Evolutionary conservation across 225 moss, liverwort and hornwort genomes (phyloP).

Genomic region (Physcomitrellopsis africana): DNA sequence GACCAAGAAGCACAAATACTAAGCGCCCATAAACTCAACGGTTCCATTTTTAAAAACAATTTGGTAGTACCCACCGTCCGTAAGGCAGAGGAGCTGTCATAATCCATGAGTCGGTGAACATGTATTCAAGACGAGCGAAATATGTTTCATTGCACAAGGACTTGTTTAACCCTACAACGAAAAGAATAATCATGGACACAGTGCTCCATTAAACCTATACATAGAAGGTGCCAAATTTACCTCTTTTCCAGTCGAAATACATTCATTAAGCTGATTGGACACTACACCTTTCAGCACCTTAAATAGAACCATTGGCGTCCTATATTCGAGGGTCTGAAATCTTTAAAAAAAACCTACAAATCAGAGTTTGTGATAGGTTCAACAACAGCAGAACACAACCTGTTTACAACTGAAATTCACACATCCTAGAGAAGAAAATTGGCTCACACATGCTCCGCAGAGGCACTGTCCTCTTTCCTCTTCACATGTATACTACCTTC

Average conservation of each 20-base stretch:
- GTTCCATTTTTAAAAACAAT: background rate
- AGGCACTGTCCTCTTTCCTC: conserved; percentile 92
- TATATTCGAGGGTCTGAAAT: conserved; percentile 79
- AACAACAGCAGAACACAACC: background rate
- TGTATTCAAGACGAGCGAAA: background rate
- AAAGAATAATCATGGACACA: background rate
- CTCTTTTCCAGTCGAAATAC: conserved; percentile 96
- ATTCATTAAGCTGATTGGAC: conserved; percentile 84
- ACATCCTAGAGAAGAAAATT: background rate
- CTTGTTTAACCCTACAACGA: background rate
- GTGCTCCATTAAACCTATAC: background rate
- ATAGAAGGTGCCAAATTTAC: conserved; percentile 31
- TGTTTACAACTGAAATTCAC: background rate
- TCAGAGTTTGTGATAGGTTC: background rate
- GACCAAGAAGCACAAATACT: background rate
- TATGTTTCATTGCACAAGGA: background rate
- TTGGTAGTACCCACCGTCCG: background rate
- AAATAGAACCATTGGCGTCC: conserved; percentile 90
- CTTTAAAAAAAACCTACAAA: background rate
- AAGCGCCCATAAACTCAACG: background rate
- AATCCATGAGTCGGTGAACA: background rate
- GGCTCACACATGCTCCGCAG: conserved; percentile 78
- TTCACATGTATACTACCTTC: conserved; percentile 75
- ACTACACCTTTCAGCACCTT: conserved; percentile 90
- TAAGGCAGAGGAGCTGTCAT: background rate